Conservation (phyloP, 2,329 filamentous ascomycete genomes). For the Monosporascus sp. region DNA sequence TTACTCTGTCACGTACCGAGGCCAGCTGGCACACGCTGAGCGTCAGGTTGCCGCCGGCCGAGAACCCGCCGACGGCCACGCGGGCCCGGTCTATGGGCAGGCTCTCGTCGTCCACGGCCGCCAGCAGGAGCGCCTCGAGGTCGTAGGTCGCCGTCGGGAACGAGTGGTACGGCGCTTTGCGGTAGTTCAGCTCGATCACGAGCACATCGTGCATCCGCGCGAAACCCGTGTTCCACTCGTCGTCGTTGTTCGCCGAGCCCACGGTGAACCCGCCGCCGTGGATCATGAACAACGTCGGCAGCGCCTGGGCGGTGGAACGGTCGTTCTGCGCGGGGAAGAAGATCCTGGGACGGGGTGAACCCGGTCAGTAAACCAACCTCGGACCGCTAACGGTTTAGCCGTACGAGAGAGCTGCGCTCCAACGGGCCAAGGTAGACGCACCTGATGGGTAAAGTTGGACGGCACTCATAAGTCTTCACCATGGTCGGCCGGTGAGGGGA, state of each 20-base stretch:
- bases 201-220: conserved; percentile 32
- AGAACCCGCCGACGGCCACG: conserved; percentile 38
- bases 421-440: neutral
- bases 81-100: conserved; percentile 36
- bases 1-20: conserved; percentile 28
- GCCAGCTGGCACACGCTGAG: conserved; percentile 33
- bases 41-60: conserved; percentile 38
- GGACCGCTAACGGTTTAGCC: no score
- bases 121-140: conserved; percentile 32
- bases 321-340: conserved; percentile 30
- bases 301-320: conserved; percentile 14
- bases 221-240: conserved; percentile 33
- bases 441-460: neutral
- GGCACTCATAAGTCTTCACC: neutral
- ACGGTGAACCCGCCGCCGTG: conserved; percentile 41
- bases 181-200: conserved; percentile 40
- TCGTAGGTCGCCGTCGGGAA: conserved; percentile 38
- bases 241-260: conserved; percentile 31
- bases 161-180: conserved; percentile 31
- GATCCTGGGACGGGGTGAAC: conserved; percentile 15
- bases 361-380: neutral
- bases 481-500: neutral
- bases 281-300: conserved; percentile 36
- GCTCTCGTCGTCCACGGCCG: conserved; percentile 32
- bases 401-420: no score